Base-by-base conservation (phyloP, 345 rosid species). In the Sisymbrium irio region DNA sequence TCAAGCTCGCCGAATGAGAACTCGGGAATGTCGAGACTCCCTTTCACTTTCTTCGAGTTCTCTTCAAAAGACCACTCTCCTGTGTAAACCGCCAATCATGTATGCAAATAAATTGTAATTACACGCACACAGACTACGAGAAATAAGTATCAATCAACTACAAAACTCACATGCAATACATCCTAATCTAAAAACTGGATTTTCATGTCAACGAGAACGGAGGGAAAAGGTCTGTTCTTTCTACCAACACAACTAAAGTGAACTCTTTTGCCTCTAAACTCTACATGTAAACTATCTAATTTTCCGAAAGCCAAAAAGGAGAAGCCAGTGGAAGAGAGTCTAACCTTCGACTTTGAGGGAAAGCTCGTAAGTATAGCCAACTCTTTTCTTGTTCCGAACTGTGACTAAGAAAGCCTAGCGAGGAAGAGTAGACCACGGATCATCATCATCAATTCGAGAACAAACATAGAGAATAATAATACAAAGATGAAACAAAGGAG, bases 1-100 rank as follows among this genome's bases (percentile, higher is more conserved):
- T 89, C 93, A 35, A 91, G 91, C 82, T 94, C 98, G 4, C 97
- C 98, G 17, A 82, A 89, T 5, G 98, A 94, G 75, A 94, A 91
- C 81, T 94, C 98, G 0, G 88, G 81, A 53, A 94, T 78, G 73
- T 91, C 90, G 17, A 94, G 80, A 64, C 82, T 80, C 39, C 96
- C 93, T 60, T 85, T 88, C 13, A 87, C 82, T 33, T 4, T 74
- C 84, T 81, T 87, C 41, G 32, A 79, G 73, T 89, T 90, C 75
- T 88, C 98, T 76, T 77, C 69, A 49, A 82, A 73, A 25, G 74
- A 80, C 98, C 98, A 94, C 62, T 94, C 97, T 0, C 98, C 98
- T 94, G 66, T 67, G 46, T n/a, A 18, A 53, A 15, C 27, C 13
- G 6, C n/a, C 69, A 45, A 44, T 20, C 6, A 15, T 4, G 35